phyloP scores from a whole-genome alignment of 2,329 filamentous ascomycete species.

The Ceratocystis eucalypticola region DNA sequence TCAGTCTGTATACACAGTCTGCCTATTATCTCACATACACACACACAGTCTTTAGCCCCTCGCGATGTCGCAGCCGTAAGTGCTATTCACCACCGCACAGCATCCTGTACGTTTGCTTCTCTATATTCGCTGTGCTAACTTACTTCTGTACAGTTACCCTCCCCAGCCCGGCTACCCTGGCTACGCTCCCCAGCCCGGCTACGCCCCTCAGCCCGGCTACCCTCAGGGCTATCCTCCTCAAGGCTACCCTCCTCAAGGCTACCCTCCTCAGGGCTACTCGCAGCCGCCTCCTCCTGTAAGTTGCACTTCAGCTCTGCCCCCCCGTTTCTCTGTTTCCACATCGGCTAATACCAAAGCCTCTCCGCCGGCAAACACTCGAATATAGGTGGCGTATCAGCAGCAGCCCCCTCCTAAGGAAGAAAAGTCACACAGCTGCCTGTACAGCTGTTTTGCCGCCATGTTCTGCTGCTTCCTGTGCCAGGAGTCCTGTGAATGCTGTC shows the following conservation, averaged over 20 bases:
- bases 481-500: conserved; percentile 33
- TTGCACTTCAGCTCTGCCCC: background rate
- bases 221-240: conserved; percentile 19
- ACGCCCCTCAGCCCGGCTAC: conserved; percentile 22
- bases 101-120: background rate
- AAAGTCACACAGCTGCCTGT: conserved; percentile 32
- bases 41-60: background rate
- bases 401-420: conserved; percentile 27
- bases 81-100: background rate
- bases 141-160: conserved; percentile 19
- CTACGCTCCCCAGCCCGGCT: conserved; percentile 19
- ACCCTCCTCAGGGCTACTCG: conserved; percentile 22
- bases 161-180: conserved; percentile 21
- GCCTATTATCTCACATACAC: background rate
- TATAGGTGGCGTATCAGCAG: conserved; percentile 27
- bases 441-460: conserved; percentile 31
- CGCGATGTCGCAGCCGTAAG: conserved; percentile 15
- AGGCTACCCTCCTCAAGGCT: conserved; percentile 21
- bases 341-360: background rate
- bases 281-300: conserved; percentile 9
- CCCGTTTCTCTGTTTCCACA: background rate
- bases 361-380: background rate
- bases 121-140: conserved; percentile 6
- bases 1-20: background rate
- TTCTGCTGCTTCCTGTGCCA: conserved; percentile 35